Conservation (phyloP, 495 filamentous ascomycete species). For the Podospora fimiseda region DNA sequence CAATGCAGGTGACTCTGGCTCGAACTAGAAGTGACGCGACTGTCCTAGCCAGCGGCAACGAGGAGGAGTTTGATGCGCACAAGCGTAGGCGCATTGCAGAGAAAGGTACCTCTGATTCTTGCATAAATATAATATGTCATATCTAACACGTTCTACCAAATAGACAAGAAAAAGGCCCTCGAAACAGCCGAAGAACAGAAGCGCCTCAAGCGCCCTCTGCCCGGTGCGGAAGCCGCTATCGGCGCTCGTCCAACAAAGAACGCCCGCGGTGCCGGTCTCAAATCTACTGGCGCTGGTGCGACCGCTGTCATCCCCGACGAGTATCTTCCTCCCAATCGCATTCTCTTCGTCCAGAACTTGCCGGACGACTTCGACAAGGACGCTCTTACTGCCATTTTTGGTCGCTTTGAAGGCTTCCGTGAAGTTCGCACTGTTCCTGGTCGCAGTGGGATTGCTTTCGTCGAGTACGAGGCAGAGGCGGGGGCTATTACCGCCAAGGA, state of each 20-base stretch:
- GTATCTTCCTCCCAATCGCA: constrained; percentile 95
- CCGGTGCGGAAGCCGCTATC: constrained; percentile 41
- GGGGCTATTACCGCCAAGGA: constrained; percentile 95
- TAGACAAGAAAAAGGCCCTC: constrained; percentile 87
- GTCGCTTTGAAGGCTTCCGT: constrained; percentile 86
- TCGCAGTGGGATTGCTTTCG: constrained; percentile 85
- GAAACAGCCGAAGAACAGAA: constrained; percentile 78
- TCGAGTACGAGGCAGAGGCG: constrained; percentile 87
- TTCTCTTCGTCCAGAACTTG: constrained; percentile 89
- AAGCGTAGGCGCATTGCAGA: constrained; percentile 81
- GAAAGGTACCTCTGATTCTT: no score
- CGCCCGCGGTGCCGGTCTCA: constrained; percentile 71
- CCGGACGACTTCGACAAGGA: constrained; percentile 83
- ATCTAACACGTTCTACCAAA: constrained; percentile 5
- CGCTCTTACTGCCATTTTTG: constrained; percentile 71
- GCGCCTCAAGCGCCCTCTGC: constrained; percentile 68
- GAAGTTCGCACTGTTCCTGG: constrained; percentile 87
- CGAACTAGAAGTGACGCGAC: constrained; percentile 84
- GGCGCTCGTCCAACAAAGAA: constrained; percentile 64
- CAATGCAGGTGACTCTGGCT: constrained; percentile 82
- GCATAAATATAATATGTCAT: no score
- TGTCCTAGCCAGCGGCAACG: constrained; percentile 62
- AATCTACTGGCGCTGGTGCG: constrained; percentile 62
- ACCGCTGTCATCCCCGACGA: constrained; percentile 86
- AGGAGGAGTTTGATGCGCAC: constrained; percentile 80